Evolutionary conservation across 768 basidiomycete genomes (phyloP).

Genomic region (Chalciporus pseudorubinellus): DNA sequence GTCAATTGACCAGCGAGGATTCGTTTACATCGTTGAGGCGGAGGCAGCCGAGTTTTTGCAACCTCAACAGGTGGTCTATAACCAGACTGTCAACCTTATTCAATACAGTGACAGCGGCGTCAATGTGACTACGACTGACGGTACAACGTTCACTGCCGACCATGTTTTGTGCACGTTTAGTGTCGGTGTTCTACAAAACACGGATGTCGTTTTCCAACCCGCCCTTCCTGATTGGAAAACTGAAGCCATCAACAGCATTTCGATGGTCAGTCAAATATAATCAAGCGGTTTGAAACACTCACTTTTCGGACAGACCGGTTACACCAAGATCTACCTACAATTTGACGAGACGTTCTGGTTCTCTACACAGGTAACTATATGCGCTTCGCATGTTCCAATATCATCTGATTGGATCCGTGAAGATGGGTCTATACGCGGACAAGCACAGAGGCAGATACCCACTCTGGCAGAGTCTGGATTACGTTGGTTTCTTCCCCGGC

Average conservation of each 20-base stretch:
- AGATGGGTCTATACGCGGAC: slow-evolving; percentile 55
- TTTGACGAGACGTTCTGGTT: slow-evolving; percentile 64
- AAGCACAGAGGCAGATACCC: slow-evolving; percentile 60
- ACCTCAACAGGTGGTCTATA: slow-evolving; percentile 44
- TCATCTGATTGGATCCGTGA: not conserved
- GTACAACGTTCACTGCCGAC: slow-evolving; percentile 45
- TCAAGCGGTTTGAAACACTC: not conserved
- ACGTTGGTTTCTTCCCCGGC: slow-evolving; percentile 54
- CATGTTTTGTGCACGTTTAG: slow-evolving; percentile 70
- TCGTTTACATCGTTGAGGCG: slow-evolving; percentile 51
- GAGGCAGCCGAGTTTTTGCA: slow-evolving; percentile 57
- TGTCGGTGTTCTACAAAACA: slow-evolving; percentile 64
- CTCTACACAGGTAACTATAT: slow-evolving; percentile 36
- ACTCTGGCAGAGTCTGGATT: slow-evolving; percentile 66
- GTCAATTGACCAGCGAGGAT: slow-evolving; percentile 63
- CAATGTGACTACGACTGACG: slow-evolving; percentile 44
- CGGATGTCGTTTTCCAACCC: slow-evolving; percentile 57
- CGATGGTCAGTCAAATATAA: slow-evolving; percentile 44
- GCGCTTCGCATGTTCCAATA: not conserved
- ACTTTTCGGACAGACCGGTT: slow-evolving; percentile 40
- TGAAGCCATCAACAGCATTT: slow-evolving; percentile 62
- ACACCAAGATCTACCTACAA: slow-evolving; percentile 66
- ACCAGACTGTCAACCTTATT: slow-evolving; percentile 49
- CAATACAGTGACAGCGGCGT: slow-evolving; percentile 45
- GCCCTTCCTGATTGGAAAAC: slow-evolving; percentile 55